Percentiles rank a stretch among this genome's conserved stretches.
These are phyloP conservation scores for Camelina neglecta DNA, from an alignment of 345 rosid species.

Conservation along the genomic window DNA sequence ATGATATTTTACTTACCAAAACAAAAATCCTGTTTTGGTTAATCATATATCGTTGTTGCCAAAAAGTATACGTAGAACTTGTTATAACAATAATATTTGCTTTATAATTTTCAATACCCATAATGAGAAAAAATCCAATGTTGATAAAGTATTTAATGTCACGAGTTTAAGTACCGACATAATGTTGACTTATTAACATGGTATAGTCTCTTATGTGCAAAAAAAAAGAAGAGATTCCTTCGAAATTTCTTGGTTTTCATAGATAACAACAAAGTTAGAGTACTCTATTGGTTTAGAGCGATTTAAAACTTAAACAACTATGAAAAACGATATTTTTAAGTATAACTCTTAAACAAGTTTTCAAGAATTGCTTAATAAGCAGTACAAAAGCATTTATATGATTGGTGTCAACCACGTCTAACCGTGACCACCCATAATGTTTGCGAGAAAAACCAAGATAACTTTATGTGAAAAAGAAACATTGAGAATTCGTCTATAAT, in stretches of 20 bases:
- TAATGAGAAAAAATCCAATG: background rate
- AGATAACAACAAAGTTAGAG: background rate
- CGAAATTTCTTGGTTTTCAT: background rate
- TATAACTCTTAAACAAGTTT: background rate
- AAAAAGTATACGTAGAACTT: background rate
- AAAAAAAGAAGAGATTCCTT: background rate
- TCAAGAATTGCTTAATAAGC: background rate
- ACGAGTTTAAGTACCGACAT: background rate
- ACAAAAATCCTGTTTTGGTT: background rate
- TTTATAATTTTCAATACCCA: background rate
- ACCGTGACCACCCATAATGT: background rate
- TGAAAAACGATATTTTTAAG: background rate
- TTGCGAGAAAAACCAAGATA: background rate
- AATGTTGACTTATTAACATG: background rate
- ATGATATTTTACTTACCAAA: background rate
- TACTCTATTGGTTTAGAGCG: background rate
- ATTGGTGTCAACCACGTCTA: background rate
- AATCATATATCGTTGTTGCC: background rate
- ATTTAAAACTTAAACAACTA: background rate
- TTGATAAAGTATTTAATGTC: slow-evolving; percentile 8
- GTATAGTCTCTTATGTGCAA: background rate
- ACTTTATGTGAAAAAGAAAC: background rate
- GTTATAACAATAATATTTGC: background rate
- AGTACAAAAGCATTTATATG: background rate
- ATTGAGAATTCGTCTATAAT: background rate